Base-by-base conservation (phyloP, 371 early-diverging fungal genomes). In the Chytridium lagenaria region DNA sequence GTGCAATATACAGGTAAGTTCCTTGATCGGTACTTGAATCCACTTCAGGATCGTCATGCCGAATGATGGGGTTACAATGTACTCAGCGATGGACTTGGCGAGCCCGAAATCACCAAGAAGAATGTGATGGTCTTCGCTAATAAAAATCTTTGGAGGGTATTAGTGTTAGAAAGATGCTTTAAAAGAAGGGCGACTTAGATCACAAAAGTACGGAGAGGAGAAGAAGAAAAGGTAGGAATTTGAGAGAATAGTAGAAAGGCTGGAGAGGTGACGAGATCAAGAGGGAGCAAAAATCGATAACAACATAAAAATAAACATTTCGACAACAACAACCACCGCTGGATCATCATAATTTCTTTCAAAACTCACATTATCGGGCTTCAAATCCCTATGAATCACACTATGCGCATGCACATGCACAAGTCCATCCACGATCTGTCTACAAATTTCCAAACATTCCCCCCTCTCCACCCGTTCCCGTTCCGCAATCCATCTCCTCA, bases 351-450 rank as follows among this genome's bases (percentile, higher is more conserved):
- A n/a, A n/a, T n/a, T n/a, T n/a, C n/a, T n/a, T n/a, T n/a, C n/a
- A n/a, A 37, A 39, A 66, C 63, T 23, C 49, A 77, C 73, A 74
- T 71, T 77, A 68, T 95, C 97, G 1, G 98, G 98, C 78, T 99
- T 99, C 77, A 99, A 92, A 82, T 99, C 98, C 82, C 74, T 31
- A 70, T 78, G 74, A 39, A 76, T 76, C 19, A 78, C 73, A 44
- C 67, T 52, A 30, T 70, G 75, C n/a, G 71, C 44, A 68, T 76
- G 80, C 23, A 80, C 74, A 66, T 80, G 79, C 23, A 71, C 64
- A 36, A 79, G 61, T 1, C 74, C 79, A 39, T 72, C 71, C 39
- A 79, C 76, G 38, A 79, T 70, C 57, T 79, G 79, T 67, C 67
- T 71, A 40, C 74, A 71, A 34, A 79, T 73, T 1, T 44, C 22